These are phyloP conservation scores for Fistulina hepatica DNA, from an alignment of 1,284 basidiomycete species.

Conservation along the genomic window DNA sequence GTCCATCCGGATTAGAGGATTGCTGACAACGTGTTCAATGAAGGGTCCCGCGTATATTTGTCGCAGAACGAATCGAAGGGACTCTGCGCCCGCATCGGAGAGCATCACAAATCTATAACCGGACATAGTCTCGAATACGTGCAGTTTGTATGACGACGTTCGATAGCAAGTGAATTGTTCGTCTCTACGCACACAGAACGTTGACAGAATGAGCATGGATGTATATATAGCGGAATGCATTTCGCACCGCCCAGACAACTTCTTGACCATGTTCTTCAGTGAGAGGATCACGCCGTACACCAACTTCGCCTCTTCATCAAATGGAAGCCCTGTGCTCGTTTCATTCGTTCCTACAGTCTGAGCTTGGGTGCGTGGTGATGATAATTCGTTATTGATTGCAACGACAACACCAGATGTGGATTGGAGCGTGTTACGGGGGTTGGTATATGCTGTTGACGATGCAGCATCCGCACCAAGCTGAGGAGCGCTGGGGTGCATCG, in stretches of 20 bases:
- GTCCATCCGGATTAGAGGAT: slow-evolving; percentile 80
- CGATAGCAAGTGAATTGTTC: slow-evolving; percentile 87
- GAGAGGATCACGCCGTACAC: slow-evolving; percentile 95
- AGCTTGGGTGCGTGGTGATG: too few species aligned
- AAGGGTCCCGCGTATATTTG: slow-evolving; percentile 93
- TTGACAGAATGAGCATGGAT: too few species aligned
- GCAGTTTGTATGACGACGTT: slow-evolving; percentile 88
- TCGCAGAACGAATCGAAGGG: slow-evolving; percentile 72
- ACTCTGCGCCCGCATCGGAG: slow-evolving; percentile 76
- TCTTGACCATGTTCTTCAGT: slow-evolving; percentile 90
- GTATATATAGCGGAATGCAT: slow-evolving; percentile 5
- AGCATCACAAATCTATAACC: slow-evolving; percentile 95
- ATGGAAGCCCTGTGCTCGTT: slow-evolving; percentile 55
- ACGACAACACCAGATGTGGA: slow-evolving; percentile 57
- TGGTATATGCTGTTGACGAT: slow-evolving; percentile 32
- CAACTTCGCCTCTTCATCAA: slow-evolving; percentile 96
- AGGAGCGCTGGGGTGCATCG: slow-evolving; percentile 30
- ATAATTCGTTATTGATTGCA: slow-evolving; percentile 41
- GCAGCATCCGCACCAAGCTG: slow-evolving; percentile 25
- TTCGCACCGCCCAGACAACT: slow-evolving; percentile 73
- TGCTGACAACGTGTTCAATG: slow-evolving; percentile 86
- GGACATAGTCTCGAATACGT: slow-evolving; percentile 85
- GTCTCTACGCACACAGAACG: slow-evolving; percentile 47
- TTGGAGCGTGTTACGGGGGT: slow-evolving; percentile 51
- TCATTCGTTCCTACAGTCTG: too few species aligned